Percentiles rank a stretch among this genome's conserved stretches.
These are phyloP conservation scores for Fusarium sp. DNA, from an alignment of 2,329 filamentous ascomycete genomes.

Conservation along the genomic window DNA sequence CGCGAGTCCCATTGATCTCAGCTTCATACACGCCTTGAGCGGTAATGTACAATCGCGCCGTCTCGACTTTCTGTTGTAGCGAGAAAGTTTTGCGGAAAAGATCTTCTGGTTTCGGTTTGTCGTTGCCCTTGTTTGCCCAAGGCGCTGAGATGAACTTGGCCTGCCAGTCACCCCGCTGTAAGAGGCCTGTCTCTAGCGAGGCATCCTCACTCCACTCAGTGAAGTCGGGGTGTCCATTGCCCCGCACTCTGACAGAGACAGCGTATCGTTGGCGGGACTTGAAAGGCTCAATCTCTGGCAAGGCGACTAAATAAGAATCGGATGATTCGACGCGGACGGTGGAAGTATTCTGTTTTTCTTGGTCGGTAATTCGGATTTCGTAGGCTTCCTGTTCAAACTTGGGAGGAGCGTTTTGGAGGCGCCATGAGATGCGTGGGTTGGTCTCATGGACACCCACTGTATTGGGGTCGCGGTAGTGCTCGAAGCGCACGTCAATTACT, in stretches of 20 bases:
- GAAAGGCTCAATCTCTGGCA: constrained; percentile 16
- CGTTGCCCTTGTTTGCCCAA: constrained; percentile 22
- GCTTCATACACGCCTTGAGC: constrained; percentile 60
- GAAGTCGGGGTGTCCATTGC: neutral
- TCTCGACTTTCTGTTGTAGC: neutral
- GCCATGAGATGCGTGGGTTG: constrained; percentile 38
- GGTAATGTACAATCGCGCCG: constrained; percentile 57
- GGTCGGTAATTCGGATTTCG: constrained; percentile 15
- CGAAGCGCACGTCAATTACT: constrained; percentile 30
- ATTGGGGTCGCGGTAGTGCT: constrained; percentile 31
- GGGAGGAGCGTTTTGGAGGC: constrained; percentile 23
- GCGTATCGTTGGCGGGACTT: constrained; percentile 26
- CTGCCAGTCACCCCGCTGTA: constrained; percentile 26
- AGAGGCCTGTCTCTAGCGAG: constrained; percentile 27
- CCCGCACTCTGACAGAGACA: constrained; percentile 14
- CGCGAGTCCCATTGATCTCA: constrained; percentile 55
- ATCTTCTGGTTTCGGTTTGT: constrained; percentile 35
- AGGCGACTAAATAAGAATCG: constrained; percentile 21
- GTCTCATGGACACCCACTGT: constrained; percentile 32
- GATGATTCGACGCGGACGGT: neutral
- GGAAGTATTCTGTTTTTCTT: neutral
- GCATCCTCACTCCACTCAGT: constrained; percentile 30
- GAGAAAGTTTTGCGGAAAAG: constrained; percentile 33
- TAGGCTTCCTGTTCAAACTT: constrained; percentile 32
- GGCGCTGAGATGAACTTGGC: constrained; percentile 33